Evolutionary conservation across 1,139 yeast species (phyloP), one percentile per base, ranked within the genome.

Genomic region (Taphrina sp.): DNA sequence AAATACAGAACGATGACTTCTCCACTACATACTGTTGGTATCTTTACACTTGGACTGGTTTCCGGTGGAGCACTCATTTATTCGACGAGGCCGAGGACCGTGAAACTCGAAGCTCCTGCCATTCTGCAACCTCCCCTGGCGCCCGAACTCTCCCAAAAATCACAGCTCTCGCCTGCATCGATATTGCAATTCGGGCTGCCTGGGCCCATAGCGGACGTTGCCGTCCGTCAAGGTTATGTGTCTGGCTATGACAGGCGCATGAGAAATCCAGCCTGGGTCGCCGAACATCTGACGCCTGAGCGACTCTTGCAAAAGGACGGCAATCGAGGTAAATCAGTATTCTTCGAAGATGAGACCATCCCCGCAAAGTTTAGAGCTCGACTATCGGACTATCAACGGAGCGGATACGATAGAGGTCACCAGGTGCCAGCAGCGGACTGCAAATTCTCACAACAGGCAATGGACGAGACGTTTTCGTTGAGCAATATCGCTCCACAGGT

Each of bases 331-430:
- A 82, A 82, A 63, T 83, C 95, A 3, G 77, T 84, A 3, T 92
- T 92, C 72, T 81, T 75, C 65, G 97, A 92, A 74, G 97, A 94
- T 67, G 94, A 85, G 66, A 66, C 69, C n/a, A 79, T 94, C 35
- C 98, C 98, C 0, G 71, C 72, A 34, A 77, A 75, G 64, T 92
- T 87, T 69, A 76, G 96, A 63, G 89, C 83, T 2, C 75, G 77
- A 58, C 74, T 92, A 59, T 76, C 83, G 61, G 97, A 94, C 70
- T 92, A 85, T 69, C 90, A 90, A 74, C 79, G 97, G 62, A 83
- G 95, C 51, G 99, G 99, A 0, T 92, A 87, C 70, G 99, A 92
- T 68, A 75, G 98, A 62, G 99, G 99, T 2, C 99, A 92, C 69
- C 60, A 60, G 58, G 64, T 53, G 3, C 97, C 99, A 1, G 98